Evolutionary conservation across 345 rosid species (phyloP).

Genomic region (Gossypium sturtianum): DNA sequence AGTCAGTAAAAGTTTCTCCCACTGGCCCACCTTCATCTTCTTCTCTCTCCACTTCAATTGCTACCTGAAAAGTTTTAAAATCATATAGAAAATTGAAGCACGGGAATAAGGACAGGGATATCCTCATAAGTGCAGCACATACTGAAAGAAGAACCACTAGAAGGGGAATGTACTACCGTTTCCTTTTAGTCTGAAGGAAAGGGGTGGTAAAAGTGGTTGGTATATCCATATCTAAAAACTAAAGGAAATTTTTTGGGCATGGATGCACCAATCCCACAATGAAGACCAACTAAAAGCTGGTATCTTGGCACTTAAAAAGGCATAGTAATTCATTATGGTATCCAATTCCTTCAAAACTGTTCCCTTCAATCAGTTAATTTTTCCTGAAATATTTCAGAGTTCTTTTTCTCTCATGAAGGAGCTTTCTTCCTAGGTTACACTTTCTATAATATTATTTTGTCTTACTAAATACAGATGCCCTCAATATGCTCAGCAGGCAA

Average conservation of each 20-base stretch:
- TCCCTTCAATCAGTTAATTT: background rate
- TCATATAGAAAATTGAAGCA: conserved; percentile 10
- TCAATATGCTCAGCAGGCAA: background rate
- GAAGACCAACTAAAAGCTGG: background rate
- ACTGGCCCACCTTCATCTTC: conserved; percentile 95
- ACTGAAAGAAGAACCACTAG: background rate
- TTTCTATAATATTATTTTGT: background rate
- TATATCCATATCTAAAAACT: background rate
- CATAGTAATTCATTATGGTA: background rate
- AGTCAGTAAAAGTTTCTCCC: conserved; percentile 94
- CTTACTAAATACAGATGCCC: background rate
- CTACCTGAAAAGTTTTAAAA: conserved; percentile 53
- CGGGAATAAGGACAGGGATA: background rate
- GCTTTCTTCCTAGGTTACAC: background rate
- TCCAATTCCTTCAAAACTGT: background rate
- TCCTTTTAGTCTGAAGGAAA: background rate
- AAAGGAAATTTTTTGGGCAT: background rate
- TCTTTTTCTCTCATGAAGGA: background rate
- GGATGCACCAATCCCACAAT: background rate
- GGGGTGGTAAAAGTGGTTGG: background rate
- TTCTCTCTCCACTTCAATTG: conserved; percentile 94
- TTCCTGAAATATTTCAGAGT: background rate
- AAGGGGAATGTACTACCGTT: background rate
- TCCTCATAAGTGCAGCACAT: background rate
- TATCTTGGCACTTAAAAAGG: background rate